Evolutionary conservation across 352 stramenopile species (phyloP).

Genomic region (Phytophthora sojae): DNA sequence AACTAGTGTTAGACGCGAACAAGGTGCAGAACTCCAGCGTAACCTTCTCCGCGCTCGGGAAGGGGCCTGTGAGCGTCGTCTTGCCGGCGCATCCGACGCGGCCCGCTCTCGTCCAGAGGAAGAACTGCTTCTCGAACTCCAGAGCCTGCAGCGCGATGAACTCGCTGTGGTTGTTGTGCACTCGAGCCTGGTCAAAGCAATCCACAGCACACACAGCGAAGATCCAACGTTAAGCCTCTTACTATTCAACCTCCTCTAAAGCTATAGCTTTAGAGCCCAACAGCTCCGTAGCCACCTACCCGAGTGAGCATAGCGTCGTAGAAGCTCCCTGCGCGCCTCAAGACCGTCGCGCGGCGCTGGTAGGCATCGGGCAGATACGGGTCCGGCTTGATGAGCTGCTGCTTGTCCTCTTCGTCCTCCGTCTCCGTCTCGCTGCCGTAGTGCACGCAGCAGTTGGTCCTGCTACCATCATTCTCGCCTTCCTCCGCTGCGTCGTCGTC

Average conservation of each 20-base stretch:
- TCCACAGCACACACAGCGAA: conserved; percentile 17
- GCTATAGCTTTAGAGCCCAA: neutral
- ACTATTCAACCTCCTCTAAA: conserved; percentile 1
- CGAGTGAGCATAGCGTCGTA: conserved; percentile 75
- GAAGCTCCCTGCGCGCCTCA: conserved; percentile 46
- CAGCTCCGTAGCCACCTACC: conserved; percentile 34
- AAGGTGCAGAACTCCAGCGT: conserved; percentile 55
- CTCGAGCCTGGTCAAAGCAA: conserved; percentile 44
- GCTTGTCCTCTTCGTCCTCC: conserved; percentile 28
- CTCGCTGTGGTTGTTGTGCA: conserved; percentile 71
- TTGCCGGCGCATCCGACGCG: conserved; percentile 56
- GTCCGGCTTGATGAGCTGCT: conserved; percentile 57
- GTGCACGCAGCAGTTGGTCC: conserved; percentile 17
- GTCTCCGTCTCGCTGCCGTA: conserved; percentile 27
- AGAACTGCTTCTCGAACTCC: conserved; percentile 54
- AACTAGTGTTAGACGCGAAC: conserved; percentile 61
- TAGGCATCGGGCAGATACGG: conserved; percentile 58
- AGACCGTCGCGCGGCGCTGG: conserved; percentile 45
- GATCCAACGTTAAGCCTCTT: conserved; percentile 9
- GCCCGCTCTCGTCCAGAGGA: conserved; percentile 60
- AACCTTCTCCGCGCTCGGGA: conserved; percentile 43
- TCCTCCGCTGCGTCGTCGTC: conserved; percentile 32
- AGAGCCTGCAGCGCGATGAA: conserved; percentile 74
- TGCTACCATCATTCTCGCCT: conserved; percentile 16
- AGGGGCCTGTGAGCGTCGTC: conserved; percentile 52